Evolutionary conservation across 306 rosid species (phyloP).

Genomic region (Cicer bijugum): DNA sequence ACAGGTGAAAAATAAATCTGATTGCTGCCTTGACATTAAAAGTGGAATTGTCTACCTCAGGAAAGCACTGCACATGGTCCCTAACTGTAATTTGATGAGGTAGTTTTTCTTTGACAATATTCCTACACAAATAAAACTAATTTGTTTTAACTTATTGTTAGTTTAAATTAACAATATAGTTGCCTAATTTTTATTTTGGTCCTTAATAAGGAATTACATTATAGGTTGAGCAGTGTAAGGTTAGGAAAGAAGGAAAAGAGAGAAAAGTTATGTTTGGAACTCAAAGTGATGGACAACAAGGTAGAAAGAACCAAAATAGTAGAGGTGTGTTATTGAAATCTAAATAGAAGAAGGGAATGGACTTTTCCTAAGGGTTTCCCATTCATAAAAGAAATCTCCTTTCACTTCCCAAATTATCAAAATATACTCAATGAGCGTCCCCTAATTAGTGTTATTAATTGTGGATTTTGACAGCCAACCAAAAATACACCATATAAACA

Average conservation of each 20-base stretch:
- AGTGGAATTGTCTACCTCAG: conserved; percentile 76
- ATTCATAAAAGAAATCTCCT: no score
- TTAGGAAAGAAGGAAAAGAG: not conserved
- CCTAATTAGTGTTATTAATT: no score
- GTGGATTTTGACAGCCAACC: no score
- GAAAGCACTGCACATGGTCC: conserved; percentile 85
- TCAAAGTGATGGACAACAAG: not conserved
- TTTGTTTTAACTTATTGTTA: conserved; percentile 1
- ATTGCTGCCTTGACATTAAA: conserved; percentile 58
- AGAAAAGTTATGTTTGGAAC: not conserved
- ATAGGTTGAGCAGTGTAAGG: conserved; percentile 8
- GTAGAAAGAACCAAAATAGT: not conserved
- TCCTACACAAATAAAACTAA: not conserved
- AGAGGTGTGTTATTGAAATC: no score
- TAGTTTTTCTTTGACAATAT: conserved; percentile 43
- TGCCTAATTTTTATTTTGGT: not conserved
- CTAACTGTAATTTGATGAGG: conserved; percentile 77
- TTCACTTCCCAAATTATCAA: no score
- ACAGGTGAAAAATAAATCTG: conserved; percentile 72
- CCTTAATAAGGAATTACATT: not conserved
- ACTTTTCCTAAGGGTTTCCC: no score
- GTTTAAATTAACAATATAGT: conserved; percentile 9
- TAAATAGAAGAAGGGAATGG: no score
- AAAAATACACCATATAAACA: no score
- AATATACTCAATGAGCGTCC: no score